Conservation (phyloP, 2,329 filamentous ascomycete species). For the Annulohypoxylon truncatum region DNA sequence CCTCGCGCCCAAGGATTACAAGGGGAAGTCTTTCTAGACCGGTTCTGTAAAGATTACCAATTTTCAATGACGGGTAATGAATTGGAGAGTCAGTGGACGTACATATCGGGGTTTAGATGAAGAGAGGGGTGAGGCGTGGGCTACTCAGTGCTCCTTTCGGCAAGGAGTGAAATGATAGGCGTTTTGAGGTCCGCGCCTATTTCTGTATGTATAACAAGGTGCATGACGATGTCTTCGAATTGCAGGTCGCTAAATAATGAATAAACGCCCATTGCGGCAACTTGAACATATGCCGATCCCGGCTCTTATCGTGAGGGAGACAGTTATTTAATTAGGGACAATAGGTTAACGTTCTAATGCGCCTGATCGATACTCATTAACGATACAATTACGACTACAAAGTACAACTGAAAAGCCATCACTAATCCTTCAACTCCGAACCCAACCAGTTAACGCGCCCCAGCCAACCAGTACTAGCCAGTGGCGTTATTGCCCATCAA, state of each 20-base stretch:
- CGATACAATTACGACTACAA: constrained; percentile 6
- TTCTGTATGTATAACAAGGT: constrained; percentile 1
- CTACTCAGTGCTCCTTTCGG: neutral
- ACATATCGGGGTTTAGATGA: neutral
- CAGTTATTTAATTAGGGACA: neutral
- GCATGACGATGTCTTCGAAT: neutral
- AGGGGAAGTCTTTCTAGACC: constrained; percentile 52
- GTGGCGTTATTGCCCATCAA: neutral
- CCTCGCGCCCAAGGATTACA: constrained; percentile 59
- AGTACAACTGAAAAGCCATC: neutral
- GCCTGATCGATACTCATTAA: constrained; percentile 19
- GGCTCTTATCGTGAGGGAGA: neutral
- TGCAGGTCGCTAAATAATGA: neutral
- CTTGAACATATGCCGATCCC: neutral
- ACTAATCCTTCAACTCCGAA: neutral
- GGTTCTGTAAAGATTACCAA: too few relatives aligned
- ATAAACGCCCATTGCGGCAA: constrained; percentile 4
- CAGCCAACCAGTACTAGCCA: neutral
- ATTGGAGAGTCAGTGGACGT: too few relatives aligned
- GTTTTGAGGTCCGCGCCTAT: neutral
- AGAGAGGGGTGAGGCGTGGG: neutral
- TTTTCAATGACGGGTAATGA: too few relatives aligned
- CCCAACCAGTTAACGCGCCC: neutral
- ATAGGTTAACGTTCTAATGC: neutral
- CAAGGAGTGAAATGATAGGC: neutral